A percentile compares a stretch with the other conserved stretches of the same genome.
phyloP scores from a whole-genome alignment of 768 basidiomycete species.

The Trichaptum fuscoviolaceum region DNA sequence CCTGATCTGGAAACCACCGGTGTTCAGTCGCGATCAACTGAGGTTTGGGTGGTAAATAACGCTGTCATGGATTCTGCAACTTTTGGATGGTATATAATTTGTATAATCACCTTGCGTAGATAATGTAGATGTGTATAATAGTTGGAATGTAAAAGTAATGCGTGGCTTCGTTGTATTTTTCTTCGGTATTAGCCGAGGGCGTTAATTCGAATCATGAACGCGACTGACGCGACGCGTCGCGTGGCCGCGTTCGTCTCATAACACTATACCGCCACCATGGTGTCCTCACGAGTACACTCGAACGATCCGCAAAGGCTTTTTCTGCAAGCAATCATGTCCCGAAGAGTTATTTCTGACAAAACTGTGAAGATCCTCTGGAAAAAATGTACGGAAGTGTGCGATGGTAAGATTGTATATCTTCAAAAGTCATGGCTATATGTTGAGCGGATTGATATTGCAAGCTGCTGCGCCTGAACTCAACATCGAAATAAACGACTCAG shows the following conservation, averaged over 20 bases:
- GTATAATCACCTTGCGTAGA: background rate
- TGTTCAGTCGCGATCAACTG: constrained; percentile 85
- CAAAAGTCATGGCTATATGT: constrained; percentile 7
- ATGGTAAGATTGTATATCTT: constrained; percentile 37
- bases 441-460: background rate
- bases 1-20: constrained; percentile 93
- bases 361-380: constrained; percentile 63
- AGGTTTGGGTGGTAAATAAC: constrained; percentile 51
- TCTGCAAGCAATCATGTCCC: constrained; percentile 71
- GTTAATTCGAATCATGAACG: constrained; percentile 4
- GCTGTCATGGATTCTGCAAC: background rate
- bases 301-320: constrained; percentile 72
- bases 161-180: background rate
- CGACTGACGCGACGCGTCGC: constrained; percentile 18
- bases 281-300: constrained; percentile 25
- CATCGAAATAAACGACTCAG: constrained; percentile 34
- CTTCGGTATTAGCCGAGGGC: constrained; percentile 11
- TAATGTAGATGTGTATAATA: background rate
- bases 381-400: constrained; percentile 62
- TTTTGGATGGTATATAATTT: background rate
- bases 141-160: background rate
- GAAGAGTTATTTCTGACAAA: constrained; percentile 58
- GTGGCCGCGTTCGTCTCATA: constrained; percentile 14
- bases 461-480: constrained; percentile 52
- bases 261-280: constrained; percentile 27